These are phyloP conservation scores for Talaromyces sp. DNA, from an alignment of 2,329 filamentous ascomycete genomes.

Conservation along the genomic window DNA sequence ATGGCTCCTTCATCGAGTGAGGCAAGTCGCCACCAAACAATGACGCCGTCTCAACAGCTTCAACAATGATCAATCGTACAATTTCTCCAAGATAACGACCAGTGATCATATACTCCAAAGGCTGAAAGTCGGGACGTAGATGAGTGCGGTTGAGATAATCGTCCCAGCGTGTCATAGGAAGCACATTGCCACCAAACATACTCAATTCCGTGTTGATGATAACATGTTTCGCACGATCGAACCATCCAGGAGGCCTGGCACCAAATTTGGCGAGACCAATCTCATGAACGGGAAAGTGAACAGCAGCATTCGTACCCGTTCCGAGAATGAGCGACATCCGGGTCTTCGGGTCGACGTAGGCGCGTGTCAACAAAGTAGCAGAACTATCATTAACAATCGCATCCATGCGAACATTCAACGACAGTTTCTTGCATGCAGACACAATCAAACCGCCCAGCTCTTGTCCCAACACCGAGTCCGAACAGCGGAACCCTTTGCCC, in stretches of 20 bases:
- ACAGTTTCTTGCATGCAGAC: constrained; percentile 54
- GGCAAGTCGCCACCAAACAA: constrained; percentile 60
- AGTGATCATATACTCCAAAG: constrained; percentile 63
- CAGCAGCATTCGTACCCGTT: constrained; percentile 64
- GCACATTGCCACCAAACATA: constrained; percentile 61
- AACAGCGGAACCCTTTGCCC: constrained; percentile 65
- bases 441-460: constrained; percentile 62
- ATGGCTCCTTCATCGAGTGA: constrained; percentile 55
- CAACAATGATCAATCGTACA: constrained; percentile 59
- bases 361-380: constrained; percentile 61
- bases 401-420: constrained; percentile 58
- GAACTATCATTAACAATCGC: constrained; percentile 65
- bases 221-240: constrained; percentile 58
- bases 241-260: constrained; percentile 54
- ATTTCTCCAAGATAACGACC: constrained; percentile 65
- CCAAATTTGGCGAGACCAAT: constrained; percentile 59
- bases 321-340: constrained; percentile 64
- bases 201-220: constrained; percentile 66
- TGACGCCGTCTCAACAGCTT: constrained; percentile 56
- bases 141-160: constrained; percentile 59
- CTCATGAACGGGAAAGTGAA: constrained; percentile 57
- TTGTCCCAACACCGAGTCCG: constrained; percentile 57
- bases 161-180: constrained; percentile 62
- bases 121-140: constrained; percentile 61
- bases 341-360: constrained; percentile 60